Conservation (phyloP, 352 stramenopile species). For the Sclerospora graminicola region DNA sequence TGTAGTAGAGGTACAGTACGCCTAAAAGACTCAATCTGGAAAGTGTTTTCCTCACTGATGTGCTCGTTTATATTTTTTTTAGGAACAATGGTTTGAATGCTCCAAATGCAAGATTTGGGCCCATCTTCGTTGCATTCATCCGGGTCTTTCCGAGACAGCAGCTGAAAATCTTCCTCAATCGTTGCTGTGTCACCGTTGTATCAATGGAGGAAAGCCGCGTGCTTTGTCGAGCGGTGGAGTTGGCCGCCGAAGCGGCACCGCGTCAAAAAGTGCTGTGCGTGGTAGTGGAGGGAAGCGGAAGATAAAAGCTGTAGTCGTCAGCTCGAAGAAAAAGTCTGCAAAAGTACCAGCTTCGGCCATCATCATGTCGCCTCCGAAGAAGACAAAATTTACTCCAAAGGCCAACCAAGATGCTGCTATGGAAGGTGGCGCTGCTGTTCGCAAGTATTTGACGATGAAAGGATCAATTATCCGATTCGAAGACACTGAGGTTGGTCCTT, state of each 20-base stretch:
- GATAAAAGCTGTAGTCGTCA: slow-evolving; percentile 6
- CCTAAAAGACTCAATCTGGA: not conserved
- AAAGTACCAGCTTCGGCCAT: slow-evolving; percentile 6
- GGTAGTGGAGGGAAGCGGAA: slow-evolving; percentile 20
- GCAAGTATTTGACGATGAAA: slow-evolving; percentile 47
- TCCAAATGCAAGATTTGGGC: slow-evolving; percentile 70
- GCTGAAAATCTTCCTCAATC: slow-evolving; percentile 35
- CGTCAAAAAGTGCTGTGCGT: slow-evolving; percentile 8
- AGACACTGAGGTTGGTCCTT: slow-evolving; percentile 36
- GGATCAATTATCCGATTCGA: slow-evolving; percentile 56
- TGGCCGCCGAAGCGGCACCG: slow-evolving; percentile 21
- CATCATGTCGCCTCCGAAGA: slow-evolving; percentile 14
- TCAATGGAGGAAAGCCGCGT: slow-evolving; percentile 5
- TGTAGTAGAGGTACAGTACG: slow-evolving; percentile 41
- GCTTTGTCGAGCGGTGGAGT: slow-evolving; percentile 16
- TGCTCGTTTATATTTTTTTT: not conserved
- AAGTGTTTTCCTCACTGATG: slow-evolving; percentile 1
- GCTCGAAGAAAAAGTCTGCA: slow-evolving; percentile 10
- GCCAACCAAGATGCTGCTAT: not conserved
- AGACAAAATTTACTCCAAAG: slow-evolving; percentile 12
- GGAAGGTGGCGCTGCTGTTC: slow-evolving; percentile 12
- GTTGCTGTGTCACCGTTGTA: slow-evolving; percentile 47
- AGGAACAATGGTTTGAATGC: slow-evolving; percentile 81
- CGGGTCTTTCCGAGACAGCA: slow-evolving; percentile 22
- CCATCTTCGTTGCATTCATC: slow-evolving; percentile 59